These are phyloP conservation scores for Diaporthe australafricana DNA, from an alignment of 2,329 filamentous ascomycete genomes.

Conservation along the genomic window DNA sequence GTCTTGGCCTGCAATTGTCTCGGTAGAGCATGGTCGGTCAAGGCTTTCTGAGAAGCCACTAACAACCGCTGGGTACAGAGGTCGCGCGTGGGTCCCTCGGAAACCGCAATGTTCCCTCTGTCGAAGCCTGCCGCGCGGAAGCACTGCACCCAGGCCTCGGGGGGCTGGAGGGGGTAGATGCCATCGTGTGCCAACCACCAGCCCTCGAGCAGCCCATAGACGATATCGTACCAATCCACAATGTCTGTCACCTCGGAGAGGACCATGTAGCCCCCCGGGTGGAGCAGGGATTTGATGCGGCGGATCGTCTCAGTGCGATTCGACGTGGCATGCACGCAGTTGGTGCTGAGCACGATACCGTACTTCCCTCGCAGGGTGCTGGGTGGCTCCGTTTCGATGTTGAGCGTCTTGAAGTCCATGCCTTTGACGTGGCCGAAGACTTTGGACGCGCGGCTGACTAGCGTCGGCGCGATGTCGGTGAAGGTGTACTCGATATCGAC, in stretches of 20 bases:
- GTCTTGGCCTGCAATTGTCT: too few species aligned
- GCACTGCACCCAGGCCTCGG: background rate
- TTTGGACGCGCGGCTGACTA: too few species aligned
- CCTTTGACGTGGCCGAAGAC: too few species aligned
- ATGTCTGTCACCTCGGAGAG: background rate
- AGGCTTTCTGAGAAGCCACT: too few species aligned
- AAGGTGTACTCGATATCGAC: too few species aligned
- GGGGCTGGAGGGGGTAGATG: background rate
- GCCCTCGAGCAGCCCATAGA: background rate
- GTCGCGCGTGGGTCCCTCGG: too few species aligned
- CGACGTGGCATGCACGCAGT: background rate
- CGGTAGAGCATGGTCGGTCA: too few species aligned
- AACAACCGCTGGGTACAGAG: too few species aligned
- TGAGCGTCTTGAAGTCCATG: background rate
- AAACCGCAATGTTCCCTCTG: background rate
- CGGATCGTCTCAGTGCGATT: background rate
- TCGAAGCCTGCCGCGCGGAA: background rate
- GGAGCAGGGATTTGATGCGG: background rate
- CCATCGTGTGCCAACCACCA: background rate
- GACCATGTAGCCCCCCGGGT: background rate
- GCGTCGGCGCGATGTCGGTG: too few species aligned
- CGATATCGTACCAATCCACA: background rate
- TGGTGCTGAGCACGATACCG: background rate
- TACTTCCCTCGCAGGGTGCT: background rate
- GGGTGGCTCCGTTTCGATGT: background rate